Base-by-base conservation (phyloP, 1,139 yeast species). In the Kodamaea arcana region DNA sequence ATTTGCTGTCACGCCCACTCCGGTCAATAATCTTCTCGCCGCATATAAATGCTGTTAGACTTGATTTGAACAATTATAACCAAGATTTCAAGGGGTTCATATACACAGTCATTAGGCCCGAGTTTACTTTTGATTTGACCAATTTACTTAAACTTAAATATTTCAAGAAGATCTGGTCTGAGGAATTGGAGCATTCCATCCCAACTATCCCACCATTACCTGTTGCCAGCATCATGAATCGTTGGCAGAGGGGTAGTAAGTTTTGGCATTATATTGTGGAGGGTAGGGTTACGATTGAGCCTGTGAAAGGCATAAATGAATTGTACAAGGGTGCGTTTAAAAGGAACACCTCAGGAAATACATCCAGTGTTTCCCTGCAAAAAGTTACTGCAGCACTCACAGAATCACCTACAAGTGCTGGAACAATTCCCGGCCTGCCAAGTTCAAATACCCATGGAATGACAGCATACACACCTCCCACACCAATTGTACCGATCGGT, bases 301-400 rank as follows among this genome's bases (percentile, higher is more conserved):
- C 98, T 1, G 74, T 90, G 11, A 80, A 88, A 36, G 94, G 92
- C 0, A 73, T 83, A 24, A 87, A 86, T 49, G 95, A 87, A 54
- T 74, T 75, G 0, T 78, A 79, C 58, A 74, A 70, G 45, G 31
- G 38, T 14, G 37, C 43, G 9, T 39, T 39, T 27, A 34, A 29
- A 11, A 43, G 45, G 11, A 39, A 36, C 15, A 18, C 29, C 13
- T 14, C 23, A 9, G 22, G 24, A 6, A 15, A 17, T 7, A 28
- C 27, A 23, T 36, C 29, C 15, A 41, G 38, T 31, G 39, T 67
- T 34, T 66, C 65, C 40, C n/a, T n/a, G n/a, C n/a, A n/a, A n/a
- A n/a, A n/a, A n/a, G n/a, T n/a, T n/a, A n/a, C n/a, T n/a, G n/a
- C n/a, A n/a, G n/a, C n/a, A n/a, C n/a, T n/a, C n/a, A n/a, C n/a